Conservation (phyloP, 768 basidiomycete species). For the Agaricus blazei region DNA sequence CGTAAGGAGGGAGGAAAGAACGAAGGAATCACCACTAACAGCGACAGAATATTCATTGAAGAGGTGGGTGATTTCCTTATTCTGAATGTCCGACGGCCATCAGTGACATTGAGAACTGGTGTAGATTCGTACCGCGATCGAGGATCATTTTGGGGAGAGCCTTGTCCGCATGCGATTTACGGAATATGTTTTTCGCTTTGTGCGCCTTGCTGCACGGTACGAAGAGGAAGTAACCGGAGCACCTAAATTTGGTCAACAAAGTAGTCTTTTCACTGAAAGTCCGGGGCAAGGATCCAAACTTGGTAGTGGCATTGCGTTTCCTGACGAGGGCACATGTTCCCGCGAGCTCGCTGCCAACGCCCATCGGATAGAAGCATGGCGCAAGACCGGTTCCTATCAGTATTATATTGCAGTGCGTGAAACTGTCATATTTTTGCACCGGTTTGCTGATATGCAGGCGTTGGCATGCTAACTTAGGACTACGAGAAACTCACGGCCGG, state of each 20-base stretch:
- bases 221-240: conserved; percentile 80
- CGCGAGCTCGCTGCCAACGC: conserved; percentile 75
- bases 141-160: conserved; percentile 88
- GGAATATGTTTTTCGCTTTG: conserved; percentile 85
- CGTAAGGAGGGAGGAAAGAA: conserved; percentile 56
- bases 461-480: conserved; percentile 46
- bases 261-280: conserved; percentile 43
- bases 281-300: conserved; percentile 45
- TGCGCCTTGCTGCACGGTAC: conserved; percentile 84
- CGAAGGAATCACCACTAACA: conserved; percentile 53
- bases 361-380: conserved; percentile 91
- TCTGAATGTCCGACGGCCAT: background rate
- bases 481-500: conserved; percentile 48
- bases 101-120: background rate
- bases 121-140: conserved; percentile 81
- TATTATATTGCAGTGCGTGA: conserved; percentile 57
- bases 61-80: conserved; percentile 56
- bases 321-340: conserved; percentile 59
- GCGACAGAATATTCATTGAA: conserved; percentile 88
- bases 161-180: conserved; percentile 85
- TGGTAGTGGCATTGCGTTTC: conserved; percentile 79
- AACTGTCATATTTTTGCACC: background rate
- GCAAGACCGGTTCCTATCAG: conserved; percentile 75
- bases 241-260: conserved; percentile 74
- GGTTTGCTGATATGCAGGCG: conserved; percentile 8